Base-by-base conservation (phyloP, 345 rosid species). In the Anastatica hierochuntica region DNA sequence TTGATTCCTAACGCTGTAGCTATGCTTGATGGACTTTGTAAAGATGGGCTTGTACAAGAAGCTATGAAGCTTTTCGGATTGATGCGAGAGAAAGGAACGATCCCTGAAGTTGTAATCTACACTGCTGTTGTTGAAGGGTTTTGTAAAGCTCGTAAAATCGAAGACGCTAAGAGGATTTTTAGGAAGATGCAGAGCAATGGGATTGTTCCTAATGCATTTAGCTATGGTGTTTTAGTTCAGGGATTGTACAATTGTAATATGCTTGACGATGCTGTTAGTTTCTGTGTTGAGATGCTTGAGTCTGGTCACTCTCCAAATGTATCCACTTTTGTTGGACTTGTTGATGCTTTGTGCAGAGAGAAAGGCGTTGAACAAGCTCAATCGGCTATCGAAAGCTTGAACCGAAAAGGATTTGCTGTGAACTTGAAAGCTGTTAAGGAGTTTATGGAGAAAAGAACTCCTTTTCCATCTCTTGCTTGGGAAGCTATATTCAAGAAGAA, bases 11-110 rank as follows among this genome's bases (percentile, higher is more conserved):
- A 75, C 58, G 97, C 97, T 0, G 95, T 88, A 2, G 82, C 94
- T 9, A 92, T 92, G 97, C 94, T 92, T 15, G 98, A 92, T 44
- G 97, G 98, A 2, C 83, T 85, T 13, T 92, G 95, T 76, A 92
- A 85, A 66, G 95, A 92, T 51, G 95, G 98, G 6, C 88, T 92
- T 20, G 74, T 81, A 17, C 88, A 81, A 13, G 97, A 85, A 58
- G 97, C 98, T 11, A 76, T 92, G 95, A 83, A 88, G 62, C 90
- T 88, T 24, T 92, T 92, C 15, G 83, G 78, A 21, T 34, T 54
- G 54, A 85, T 92, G 85, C 83, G 94, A 5, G 90, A 88, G 61
- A 85, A 76, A 61, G 94, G 95, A 39, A 75, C 90, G 3, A 81
- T 85, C 49, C 98, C 98, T 9, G 98, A 92, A 44, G 85, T 85